These are phyloP conservation scores for Kodamaea neixiangensis DNA, from an alignment of 805 yeast species.

Conservation along the genomic window DNA sequence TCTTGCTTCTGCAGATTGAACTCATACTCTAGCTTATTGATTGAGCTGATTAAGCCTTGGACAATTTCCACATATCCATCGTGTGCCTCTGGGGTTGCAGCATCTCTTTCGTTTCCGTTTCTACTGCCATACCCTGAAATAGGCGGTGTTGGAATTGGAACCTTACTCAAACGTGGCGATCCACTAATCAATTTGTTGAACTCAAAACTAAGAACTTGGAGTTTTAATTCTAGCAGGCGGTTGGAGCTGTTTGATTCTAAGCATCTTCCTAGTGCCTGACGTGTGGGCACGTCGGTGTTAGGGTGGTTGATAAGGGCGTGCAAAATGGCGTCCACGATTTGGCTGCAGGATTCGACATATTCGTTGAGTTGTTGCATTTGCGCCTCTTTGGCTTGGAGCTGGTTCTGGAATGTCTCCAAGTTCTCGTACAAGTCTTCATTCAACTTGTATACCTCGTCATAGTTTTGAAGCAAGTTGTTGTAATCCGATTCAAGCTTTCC, in stretches of 20 bases:
- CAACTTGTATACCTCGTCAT: slow-evolving; percentile 36
- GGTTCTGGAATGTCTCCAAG: slow-evolving; percentile 35
- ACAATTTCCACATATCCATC: slow-evolving; percentile 18
- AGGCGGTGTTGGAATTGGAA: slow-evolving; percentile 17
- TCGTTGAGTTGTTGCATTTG: slow-evolving; percentile 17
- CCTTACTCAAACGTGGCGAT: slow-evolving; percentile 1
- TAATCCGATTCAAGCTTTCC: slow-evolving; percentile 22
- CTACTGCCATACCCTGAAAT: slow-evolving; percentile 8
- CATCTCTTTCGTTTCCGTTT: not conserved
- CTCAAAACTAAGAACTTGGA: slow-evolving; percentile 25
- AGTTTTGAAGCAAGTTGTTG: slow-evolving; percentile 24
- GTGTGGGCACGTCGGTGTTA: slow-evolving; percentile 18
- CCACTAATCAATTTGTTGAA: slow-evolving; percentile 14
- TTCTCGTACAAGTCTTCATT: slow-evolving; percentile 41
- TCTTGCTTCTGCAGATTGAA: slow-evolving; percentile 22
- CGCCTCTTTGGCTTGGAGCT: slow-evolving; percentile 30
- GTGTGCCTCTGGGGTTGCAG: not conserved
- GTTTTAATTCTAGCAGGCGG: slow-evolving; percentile 23
- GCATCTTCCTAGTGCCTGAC: slow-evolving; percentile 19
- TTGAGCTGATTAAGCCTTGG: slow-evolving; percentile 18
- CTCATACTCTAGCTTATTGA: slow-evolving; percentile 26
- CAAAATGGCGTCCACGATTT: slow-evolving; percentile 23
- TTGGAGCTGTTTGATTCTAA: slow-evolving; percentile 14
- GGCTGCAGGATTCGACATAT: slow-evolving; percentile 16
- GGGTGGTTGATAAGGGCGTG: slow-evolving; percentile 20